Evolutionary conservation across 208 protist species (phyloP), one percentile per base, ranked within the genome.

Genomic region (Trypanosoma brucei): DNA sequence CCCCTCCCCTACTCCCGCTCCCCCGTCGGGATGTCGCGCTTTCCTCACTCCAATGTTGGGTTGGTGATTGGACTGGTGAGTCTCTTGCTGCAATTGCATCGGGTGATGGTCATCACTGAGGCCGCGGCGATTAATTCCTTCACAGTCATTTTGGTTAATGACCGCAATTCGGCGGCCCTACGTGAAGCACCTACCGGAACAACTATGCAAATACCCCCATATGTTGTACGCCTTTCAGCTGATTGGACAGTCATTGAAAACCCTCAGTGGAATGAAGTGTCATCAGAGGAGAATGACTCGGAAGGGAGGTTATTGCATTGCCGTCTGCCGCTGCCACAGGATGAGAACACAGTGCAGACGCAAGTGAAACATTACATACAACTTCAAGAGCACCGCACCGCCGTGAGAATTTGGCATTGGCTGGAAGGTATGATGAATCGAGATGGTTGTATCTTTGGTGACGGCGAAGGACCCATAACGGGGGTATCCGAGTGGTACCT

Each of bases 171-270:
- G 4, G 39, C 61, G 2, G 48, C 14, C 1, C 66, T 72, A 49
- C 66, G 66, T 1, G 55, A 1, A 22, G 38, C 59, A 6, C 59
- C 66, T 30, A 54, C n/a, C 0, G 66, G 66, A 1, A 55, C 52
- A 7, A 2, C 59, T 50, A 14, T 72, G 44, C 40, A 55, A 22
- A 2, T 79, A 11, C 65, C 69, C 11, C 73, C 76, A 7, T 88
- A 80, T 52, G 37, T 46, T 30, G 74, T 76, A 9, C 59, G 59
- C 5, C 71, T 95, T 34, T 92, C 88, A 3, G 75, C 75, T 6
- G 75, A 92, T 53, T 95, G 86, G 84, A 78, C 83, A 14, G 70
- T 95, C n/a, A 51, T 92, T 59, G 84, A 91, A 55, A 57, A 72
- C 58, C 55, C 65, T 7, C 30, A 57, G 31, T 14, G 30, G 35